Evolutionary conservation across 208 protist species (phyloP).

Genomic region (Crithidia brevicula): DNA sequence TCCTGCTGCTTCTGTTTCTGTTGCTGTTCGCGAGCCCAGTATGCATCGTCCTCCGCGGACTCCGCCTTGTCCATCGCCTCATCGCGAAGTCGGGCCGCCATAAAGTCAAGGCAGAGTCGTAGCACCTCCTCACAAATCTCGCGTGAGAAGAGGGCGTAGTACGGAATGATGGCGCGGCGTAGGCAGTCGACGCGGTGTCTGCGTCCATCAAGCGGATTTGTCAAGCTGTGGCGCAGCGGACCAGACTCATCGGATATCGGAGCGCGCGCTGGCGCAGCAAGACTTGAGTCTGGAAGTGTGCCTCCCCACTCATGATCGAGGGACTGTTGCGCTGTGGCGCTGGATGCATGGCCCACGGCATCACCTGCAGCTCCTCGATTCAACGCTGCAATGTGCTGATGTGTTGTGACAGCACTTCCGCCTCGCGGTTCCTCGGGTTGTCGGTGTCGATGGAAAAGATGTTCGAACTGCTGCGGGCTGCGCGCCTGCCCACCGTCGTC

Average conservation of each 20-base stretch:
- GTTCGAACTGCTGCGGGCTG: constrained; percentile 1
- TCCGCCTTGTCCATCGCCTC: constrained; percentile 16
- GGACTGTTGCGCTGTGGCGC: not conserved
- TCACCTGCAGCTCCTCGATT: constrained; percentile 5
- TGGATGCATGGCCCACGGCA: no score
- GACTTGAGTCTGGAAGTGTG: no score
- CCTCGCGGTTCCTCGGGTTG: not conserved
- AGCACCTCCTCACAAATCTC: constrained; percentile 34
- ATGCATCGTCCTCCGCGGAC: not conserved
- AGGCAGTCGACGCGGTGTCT: constrained; percentile 17
- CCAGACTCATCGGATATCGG: not conserved
- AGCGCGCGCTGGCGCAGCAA: no score
- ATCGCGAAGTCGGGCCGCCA: constrained; percentile 26
- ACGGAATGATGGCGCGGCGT: constrained; percentile 30
- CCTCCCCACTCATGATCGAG: not conserved
- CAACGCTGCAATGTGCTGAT: no score
- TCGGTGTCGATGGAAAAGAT: not conserved
- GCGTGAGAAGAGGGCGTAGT: constrained; percentile 27
- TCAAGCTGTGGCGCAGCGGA: constrained; percentile 23
- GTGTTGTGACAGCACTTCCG: not conserved
- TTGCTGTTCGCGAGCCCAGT: no score
- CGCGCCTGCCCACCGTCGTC: not conserved
- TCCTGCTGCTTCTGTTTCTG: constrained; percentile 1
- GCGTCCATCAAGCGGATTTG: constrained; percentile 16
- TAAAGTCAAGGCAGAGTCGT: constrained; percentile 28